These are phyloP conservation scores for Halocafeteria seosinensis DNA, from an alignment of 108 stramenopile genomes.

Conservation along the genomic window DNA sequence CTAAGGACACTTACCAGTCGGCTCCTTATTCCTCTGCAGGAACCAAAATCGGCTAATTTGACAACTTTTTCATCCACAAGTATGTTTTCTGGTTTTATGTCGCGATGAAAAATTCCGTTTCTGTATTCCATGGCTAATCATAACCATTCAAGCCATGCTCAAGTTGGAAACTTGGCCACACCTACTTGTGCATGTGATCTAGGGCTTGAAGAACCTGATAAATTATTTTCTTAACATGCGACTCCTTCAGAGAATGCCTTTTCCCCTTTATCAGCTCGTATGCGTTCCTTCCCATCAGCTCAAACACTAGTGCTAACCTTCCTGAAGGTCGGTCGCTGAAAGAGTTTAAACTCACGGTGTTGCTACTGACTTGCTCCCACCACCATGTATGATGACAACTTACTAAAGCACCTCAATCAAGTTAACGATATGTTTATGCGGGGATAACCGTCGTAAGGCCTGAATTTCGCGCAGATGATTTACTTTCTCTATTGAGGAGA, in stretches of 20 bases:
- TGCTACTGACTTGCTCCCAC: too few relatives aligned
- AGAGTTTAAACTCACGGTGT: not conserved
- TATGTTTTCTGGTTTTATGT: constrained; percentile 70
- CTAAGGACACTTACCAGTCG: constrained; percentile 21
- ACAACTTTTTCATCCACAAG: constrained; percentile 46
- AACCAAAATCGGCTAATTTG: constrained; percentile 69
- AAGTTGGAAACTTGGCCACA: too few relatives aligned
- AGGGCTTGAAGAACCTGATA: constrained; percentile 44
- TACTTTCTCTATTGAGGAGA: constrained; percentile 59
- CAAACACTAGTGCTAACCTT: constrained; percentile 62
- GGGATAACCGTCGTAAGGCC: constrained; percentile 54
- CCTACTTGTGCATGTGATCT: constrained; percentile 47
- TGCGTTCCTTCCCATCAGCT: constrained; percentile 65
- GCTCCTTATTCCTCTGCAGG: constrained; percentile 53
- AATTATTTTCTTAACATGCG: constrained; percentile 35
- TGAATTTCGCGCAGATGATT: constrained; percentile 66
- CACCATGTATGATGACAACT: not conserved
- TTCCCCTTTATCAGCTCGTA: constrained; percentile 62
- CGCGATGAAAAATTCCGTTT: constrained; percentile 55
- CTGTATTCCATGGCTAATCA: too few relatives aligned
- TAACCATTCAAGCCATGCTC: too few relatives aligned
- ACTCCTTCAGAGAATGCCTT: constrained; percentile 29
- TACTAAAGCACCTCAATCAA: constrained; percentile 58
- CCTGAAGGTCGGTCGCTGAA: constrained; percentile 54
- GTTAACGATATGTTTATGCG: constrained; percentile 56